These are phyloP conservation scores for Xylaria scruposa DNA, from an alignment of 495 filamentous ascomycete species.

Conservation along the genomic window DNA sequence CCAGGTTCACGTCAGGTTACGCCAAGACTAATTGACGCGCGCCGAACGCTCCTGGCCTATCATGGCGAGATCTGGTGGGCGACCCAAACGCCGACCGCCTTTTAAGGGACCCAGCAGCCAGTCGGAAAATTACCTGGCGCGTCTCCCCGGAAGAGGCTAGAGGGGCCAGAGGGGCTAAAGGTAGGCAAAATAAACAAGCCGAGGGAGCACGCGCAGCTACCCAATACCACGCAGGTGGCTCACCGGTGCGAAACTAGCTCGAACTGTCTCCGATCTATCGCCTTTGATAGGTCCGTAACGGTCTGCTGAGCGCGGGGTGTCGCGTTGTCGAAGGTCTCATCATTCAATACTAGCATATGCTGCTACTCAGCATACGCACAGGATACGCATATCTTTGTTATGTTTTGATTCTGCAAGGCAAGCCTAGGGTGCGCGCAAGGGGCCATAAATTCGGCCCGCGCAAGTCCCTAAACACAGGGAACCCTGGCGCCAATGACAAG, in stretches of 20 bases:
- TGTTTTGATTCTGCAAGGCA: conserved; percentile 20
- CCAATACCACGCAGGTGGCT: conserved; percentile 19
- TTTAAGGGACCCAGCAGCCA: conserved; percentile 33
- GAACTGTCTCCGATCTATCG: background rate
- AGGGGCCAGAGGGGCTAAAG: too few relatives aligned
- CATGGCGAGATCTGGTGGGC: conserved; percentile 29
- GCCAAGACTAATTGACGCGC: conserved; percentile 32
- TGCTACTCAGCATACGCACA: background rate
- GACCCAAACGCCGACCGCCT: conserved; percentile 35
- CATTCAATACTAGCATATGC: background rate
- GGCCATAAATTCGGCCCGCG: conserved; percentile 19
- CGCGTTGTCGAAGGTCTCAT: conserved; percentile 20
- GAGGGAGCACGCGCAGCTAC: conserved; percentile 29
- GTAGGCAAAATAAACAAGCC: conserved; percentile 39
- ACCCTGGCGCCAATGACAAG: conserved; percentile 14
- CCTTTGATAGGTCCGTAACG: background rate
- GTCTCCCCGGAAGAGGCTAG: conserved; percentile 26
- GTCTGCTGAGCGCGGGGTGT: conserved; percentile 16
- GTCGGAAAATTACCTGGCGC: conserved; percentile 39
- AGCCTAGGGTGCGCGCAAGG: conserved; percentile 24
- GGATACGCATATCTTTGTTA: conserved; percentile 1
- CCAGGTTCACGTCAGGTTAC: conserved; percentile 19
- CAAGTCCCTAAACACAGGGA: conserved; percentile 8
- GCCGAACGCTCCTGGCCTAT: conserved; percentile 32
- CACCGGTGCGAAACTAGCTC: conserved; percentile 12